Percentiles rank a stretch among this genome's conserved stretches.
Conservation (phyloP, 2,329 filamentous ascomycete genomes). For the Shiraia sp. region DNA sequence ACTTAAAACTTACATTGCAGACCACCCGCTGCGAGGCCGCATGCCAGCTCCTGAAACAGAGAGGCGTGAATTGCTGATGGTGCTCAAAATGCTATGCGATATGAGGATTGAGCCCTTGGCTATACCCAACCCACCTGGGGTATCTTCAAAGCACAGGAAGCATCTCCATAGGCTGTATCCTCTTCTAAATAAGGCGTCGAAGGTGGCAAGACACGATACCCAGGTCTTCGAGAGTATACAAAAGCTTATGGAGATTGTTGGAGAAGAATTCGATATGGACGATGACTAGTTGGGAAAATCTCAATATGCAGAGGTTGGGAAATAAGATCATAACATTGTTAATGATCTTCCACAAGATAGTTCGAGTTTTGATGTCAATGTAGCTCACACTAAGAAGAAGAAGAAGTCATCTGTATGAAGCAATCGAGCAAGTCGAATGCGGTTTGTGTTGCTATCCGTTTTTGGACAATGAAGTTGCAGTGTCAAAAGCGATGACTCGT, state of each 20-base stretch:
- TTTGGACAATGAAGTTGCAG: too few relatives aligned
- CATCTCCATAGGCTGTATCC: constrained; percentile 84
- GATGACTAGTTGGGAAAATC: constrained; percentile 14
- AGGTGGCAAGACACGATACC: constrained; percentile 65
- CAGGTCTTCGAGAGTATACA: constrained; percentile 56
- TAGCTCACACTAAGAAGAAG: too few relatives aligned
- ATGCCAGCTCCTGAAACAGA: constrained; percentile 88
- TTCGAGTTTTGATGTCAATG: neutral
- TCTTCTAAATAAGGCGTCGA: constrained; percentile 67
- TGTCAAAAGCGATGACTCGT: too few relatives aligned
- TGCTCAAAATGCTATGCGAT: constrained; percentile 67
- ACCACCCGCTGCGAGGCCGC: constrained; percentile 83
- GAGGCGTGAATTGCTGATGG: constrained; percentile 74
- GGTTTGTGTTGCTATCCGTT: too few relatives aligned
- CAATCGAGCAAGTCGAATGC: too few relatives aligned
- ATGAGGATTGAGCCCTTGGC: constrained; percentile 72
- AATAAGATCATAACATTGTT: too few relatives aligned
- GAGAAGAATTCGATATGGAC: constrained; percentile 40
- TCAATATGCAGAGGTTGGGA: neutral
- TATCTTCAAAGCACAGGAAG: constrained; percentile 55
- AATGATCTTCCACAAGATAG: too few relatives aligned
- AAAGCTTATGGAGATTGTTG: constrained; percentile 47
- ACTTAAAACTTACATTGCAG: constrained; percentile 82
- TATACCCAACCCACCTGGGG: constrained; percentile 57
- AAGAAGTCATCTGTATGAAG: neutral